Base-by-base conservation (phyloP, 176 grass and related monocot species). In the Sorghum bicolor region DNA sequence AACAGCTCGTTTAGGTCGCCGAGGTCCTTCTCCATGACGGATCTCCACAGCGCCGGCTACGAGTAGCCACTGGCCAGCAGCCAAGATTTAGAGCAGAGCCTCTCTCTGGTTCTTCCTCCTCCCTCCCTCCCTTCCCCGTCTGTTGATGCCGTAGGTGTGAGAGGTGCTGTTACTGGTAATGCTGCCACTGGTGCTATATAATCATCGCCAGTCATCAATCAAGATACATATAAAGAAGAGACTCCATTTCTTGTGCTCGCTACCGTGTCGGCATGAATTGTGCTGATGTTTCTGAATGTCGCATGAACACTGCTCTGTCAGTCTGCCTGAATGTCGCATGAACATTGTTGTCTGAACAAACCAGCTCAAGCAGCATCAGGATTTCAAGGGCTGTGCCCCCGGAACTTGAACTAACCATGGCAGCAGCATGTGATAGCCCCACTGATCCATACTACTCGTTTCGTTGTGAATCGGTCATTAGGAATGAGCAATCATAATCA, bases 21-120 rank as follows among this genome's bases (percentile, higher is more conserved):
- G 38, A 91, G 94, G 63, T 96, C 91, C 5, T 87, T 85, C 74
- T 96, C 94, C n/a, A 82, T 96, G 36, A 85, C 86, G 2, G 94
- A 96, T 75, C 94, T 96, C 67, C 91, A 76, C 19, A 88, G 84
- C 24, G 87, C 80, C 2, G 39, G 45, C 15, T 92, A 85, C 33
- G 85, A 85, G 11, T 85, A 8, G 17, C 19, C 5, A 62, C n/a
- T n/a, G n/a, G 10, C 4, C 2, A 62, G 90, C 53, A 50, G 8
- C 70, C 2, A 32, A 74, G 66, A 67, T 37, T 37, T 74, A 75
- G 76, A 62, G 58, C 22, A 41, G 40, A 47, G 12, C 32, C 2
- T 55, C 52, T 5, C 0, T 9, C n/a, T n/a, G n/a, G n/a, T 47
- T 13, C 45, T 64, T 30, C n/a, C 3, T n/a, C 14, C 6, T 48